Evolutionary conservation across 768 basidiomycete species (phyloP), one percentile per base, ranked within the genome.

Genomic region (Pluteus cervinus): DNA sequence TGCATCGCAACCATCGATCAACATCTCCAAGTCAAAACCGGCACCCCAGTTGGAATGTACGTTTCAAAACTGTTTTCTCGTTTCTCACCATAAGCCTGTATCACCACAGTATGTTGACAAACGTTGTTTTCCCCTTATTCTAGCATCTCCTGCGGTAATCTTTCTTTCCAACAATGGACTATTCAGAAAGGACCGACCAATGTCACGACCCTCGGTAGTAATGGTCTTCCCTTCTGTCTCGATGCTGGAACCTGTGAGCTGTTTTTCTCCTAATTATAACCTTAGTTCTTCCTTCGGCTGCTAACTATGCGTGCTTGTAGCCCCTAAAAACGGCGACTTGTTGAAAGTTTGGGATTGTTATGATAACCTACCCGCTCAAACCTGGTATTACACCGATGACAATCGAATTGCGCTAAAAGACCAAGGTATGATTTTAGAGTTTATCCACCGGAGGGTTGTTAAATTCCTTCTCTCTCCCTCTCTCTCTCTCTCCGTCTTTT

Each of bases 331-430:
- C 15, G 59, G 56, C 4, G 43, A 53, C 3, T 49, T 49, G 2
- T 40, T 61, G 47, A 62, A 63, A 46, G 60, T 65, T 10, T 61
- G 61, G 60, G 43, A 56, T 24, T 65, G 63, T 38, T 57, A 45
- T 39, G 52, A 55, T 24, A 51, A 56, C 24, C 50, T 62, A 16
- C 49, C 60, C 4, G 56, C 62, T 4, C 61, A 62, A 37, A 40
- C 52, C n/a, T 65, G 60, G 58, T 51, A 38, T 34, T 60, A 57
- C 21, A 57, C 50, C 1, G 42, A 42, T 16, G 51, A 60, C 29
- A 57, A 60, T 26, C 45, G 55, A 1, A 51, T 62, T 36, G 53
- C 52, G 3, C 33, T 61, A 8, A 44, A 51, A 22, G 39, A 46
- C 3, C 33, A 53, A 43, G 54, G 55, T 54, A 22, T 15, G 49